A percentile compares a stretch with the other conserved stretches of the same genome.
phyloP scores from a whole-genome alignment of 345 rosid species.

The Citrus inodora region DNA sequence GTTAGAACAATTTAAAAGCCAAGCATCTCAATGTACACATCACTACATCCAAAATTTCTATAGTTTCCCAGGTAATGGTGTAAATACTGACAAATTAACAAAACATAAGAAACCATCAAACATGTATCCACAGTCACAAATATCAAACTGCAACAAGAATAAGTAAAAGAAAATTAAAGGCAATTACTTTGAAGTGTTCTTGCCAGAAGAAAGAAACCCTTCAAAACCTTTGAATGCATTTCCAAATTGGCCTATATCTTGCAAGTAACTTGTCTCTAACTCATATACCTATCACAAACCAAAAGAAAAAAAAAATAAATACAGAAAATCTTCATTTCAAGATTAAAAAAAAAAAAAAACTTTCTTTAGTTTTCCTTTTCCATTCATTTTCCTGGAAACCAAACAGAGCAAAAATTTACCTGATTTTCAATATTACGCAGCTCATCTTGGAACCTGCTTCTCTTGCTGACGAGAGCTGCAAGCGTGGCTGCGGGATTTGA shows the following conservation, averaged over 20 bases:
- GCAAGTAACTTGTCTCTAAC: slow-evolving; percentile 41
- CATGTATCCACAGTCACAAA: not conserved
- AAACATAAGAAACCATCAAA: not conserved
- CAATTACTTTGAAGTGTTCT: slow-evolving; percentile 38
- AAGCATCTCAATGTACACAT: not conserved
- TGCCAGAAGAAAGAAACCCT: slow-evolving; percentile 48
- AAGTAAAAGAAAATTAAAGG: not conserved
- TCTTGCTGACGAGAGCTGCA: slow-evolving; percentile 46
- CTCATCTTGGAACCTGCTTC: slow-evolving; percentile 65
- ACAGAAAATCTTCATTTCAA: too few relatives aligned
- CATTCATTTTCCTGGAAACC: not conserved
- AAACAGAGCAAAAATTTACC: slow-evolving; percentile 25
- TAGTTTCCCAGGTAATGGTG: too few relatives aligned
- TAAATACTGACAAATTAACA: not conserved
- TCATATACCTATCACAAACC: slow-evolving; percentile 33
- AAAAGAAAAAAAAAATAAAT: not conserved
- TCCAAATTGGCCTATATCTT: slow-evolving; percentile 39
- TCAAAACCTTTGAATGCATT: slow-evolving; percentile 43
- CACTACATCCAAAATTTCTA: not conserved
- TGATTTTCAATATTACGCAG: slow-evolving; percentile 67
- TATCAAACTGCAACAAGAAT: not conserved
- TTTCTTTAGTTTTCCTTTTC: too few relatives aligned
- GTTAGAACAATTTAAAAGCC: not conserved
- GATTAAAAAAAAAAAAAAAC: not conserved
- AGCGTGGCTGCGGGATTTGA: slow-evolving; percentile 40